Evolutionary conservation across 352 stramenopile genomes (phyloP).

Genomic region (Elongisporangium senticosum): DNA sequence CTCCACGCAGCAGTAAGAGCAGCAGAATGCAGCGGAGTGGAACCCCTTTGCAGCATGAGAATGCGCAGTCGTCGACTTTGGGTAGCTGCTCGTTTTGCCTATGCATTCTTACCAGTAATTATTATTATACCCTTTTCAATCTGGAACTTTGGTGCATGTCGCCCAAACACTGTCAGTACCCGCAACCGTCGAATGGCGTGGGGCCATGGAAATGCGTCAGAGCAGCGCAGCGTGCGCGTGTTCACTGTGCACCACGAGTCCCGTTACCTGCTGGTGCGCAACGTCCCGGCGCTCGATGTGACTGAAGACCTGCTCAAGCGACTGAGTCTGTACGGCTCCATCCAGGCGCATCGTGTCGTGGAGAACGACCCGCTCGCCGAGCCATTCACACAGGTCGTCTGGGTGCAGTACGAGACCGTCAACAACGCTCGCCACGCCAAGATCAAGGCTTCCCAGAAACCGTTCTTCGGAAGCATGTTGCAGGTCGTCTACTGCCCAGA

Average conservation of each 20-base stretch:
- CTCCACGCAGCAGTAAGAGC: not conserved
- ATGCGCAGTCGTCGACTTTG: not conserved
- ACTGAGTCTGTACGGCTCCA: conserved; percentile 43
- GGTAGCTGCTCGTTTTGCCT: not conserved
- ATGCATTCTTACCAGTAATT: not conserved
- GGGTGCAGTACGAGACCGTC: conserved; percentile 70
- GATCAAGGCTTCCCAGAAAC: conserved; percentile 39
- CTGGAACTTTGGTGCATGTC: not conserved
- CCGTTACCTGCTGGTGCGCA: conserved; percentile 51
- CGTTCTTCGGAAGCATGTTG: conserved; percentile 60
- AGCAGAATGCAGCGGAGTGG: not conserved
- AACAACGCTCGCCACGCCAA: conserved; percentile 75
- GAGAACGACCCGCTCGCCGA: conserved; percentile 15
- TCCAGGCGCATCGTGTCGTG: conserved; percentile 43
- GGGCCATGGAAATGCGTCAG: not conserved
- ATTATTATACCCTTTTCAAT: not conserved
- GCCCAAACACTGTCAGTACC: not conserved
- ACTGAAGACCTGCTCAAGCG: conserved; percentile 48
- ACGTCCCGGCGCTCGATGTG: conserved; percentile 52
- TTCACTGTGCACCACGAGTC: conserved; percentile 63
- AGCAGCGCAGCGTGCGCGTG: conserved; percentile 27
- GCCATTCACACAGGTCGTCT: conserved; percentile 55
- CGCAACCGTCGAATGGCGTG: not conserved
- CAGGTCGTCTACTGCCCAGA: conserved; percentile 61
- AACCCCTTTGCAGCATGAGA: not conserved